Percentiles rank a stretch among this genome's conserved stretches.
These are phyloP conservation scores for Chlorophyllum brunneum DNA, from an alignment of 768 basidiomycete species.

Conservation along the genomic window DNA sequence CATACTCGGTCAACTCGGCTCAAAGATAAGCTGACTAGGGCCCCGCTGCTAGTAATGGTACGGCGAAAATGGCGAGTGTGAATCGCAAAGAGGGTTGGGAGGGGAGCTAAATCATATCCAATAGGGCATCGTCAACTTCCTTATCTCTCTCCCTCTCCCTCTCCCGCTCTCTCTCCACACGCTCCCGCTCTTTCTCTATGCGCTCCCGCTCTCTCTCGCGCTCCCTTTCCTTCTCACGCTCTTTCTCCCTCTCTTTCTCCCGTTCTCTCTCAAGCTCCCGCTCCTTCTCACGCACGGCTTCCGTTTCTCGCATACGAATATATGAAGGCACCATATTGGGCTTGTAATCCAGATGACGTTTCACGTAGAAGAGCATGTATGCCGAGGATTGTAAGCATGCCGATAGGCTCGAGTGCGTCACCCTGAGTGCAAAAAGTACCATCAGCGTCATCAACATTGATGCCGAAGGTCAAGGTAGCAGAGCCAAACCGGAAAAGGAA, in stretches of 20 bases:
- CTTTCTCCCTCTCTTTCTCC: constrained; percentile 41
- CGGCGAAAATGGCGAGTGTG: too few relatives aligned
- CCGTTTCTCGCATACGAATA: constrained; percentile 59
- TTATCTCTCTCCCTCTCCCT: constrained; percentile 46
- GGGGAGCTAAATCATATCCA: constrained; percentile 40
- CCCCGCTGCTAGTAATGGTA: too few relatives aligned
- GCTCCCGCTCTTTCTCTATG: constrained; percentile 20
- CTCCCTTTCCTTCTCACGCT: constrained; percentile 43
- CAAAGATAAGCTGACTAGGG: too few relatives aligned
- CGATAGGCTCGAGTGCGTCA: constrained; percentile 64
- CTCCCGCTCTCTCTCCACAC: constrained; percentile 29
- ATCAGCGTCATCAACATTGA: not conserved
- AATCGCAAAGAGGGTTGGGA: not conserved
- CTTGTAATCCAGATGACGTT: constrained; percentile 83
- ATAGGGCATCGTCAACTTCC: constrained; percentile 62
- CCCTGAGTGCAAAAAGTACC: constrained; percentile 35
- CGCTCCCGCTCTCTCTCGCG: constrained; percentile 26
- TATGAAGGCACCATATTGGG: constrained; percentile 67
- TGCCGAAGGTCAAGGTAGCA: too few relatives aligned
- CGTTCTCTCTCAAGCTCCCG: constrained; percentile 32
- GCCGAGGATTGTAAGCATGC: constrained; percentile 70
- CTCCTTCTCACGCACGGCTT: constrained; percentile 51
- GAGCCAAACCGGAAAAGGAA: not conserved
- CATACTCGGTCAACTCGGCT: too few relatives aligned
- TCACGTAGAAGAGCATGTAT: constrained; percentile 97